phyloP scores from a whole-genome alignment of 352 stramenopile species.

The Thalassiosira mediterranea region DNA sequence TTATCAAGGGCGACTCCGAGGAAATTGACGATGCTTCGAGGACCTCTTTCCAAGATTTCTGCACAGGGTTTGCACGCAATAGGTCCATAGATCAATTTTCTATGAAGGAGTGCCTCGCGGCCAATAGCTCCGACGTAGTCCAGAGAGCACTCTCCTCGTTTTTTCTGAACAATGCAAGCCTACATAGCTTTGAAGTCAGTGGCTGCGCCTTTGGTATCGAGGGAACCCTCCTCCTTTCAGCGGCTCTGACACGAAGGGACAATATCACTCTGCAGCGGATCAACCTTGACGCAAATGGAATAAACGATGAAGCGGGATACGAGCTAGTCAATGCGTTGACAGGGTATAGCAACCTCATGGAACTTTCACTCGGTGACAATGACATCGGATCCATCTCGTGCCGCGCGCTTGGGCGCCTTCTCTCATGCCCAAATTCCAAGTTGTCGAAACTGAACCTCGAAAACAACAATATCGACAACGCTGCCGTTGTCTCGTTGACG shows the following conservation, averaged over 20 bases:
- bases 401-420: neutral
- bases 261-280: neutral
- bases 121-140: neutral
- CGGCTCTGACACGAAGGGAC: neutral
- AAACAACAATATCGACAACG: conserved; percentile 2
- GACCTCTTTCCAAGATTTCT: neutral
- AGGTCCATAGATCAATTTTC: neutral
- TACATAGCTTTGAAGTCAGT: conserved; percentile 2
- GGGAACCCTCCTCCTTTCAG: neutral
- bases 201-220: neutral
- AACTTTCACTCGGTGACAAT: neutral
- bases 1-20: neutral
- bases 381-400: neutral
- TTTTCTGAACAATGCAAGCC: neutral
- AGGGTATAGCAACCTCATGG: neutral
- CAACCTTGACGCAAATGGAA: neutral
- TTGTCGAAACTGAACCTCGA: conserved; percentile 2
- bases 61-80: neutral
- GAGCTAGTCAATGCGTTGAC: neutral
- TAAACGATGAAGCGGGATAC: neutral
- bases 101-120: neutral
- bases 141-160: neutral
- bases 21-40: neutral
- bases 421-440: conserved; percentile 7
- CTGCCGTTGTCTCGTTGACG: neutral